Base-by-base conservation (phyloP, 1,284 basidiomycete genomes). In the Sanghuangporus baumii region DNA sequence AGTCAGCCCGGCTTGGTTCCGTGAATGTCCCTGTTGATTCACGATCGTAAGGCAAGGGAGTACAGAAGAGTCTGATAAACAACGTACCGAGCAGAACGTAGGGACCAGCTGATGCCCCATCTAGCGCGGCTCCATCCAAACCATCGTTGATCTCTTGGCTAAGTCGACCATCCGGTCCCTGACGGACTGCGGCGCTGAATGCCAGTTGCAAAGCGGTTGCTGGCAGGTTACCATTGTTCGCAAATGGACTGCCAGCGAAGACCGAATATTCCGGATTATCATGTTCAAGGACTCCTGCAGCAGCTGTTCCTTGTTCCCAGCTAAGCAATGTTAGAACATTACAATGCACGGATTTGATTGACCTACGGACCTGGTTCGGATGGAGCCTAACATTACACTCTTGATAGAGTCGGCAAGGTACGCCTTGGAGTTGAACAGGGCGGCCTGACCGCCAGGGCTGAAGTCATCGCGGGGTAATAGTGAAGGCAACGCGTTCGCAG, bases 301-400 rank as follows among this genome's bases (percentile, higher is more conserved):
- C 67, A 14, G 72, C 72, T 16, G 71, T 73, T 18, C 72, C 72
- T 63, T 73, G 72, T 65, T 73, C 72, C 72, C 72, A 73, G 52
- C 71, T 73, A 50, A 12, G 16, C 16, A 48, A 18, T 16, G 26
- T 31, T 36, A 38, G 16, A 37, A 16, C 36, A 54, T 36, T 34
- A 54, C 23, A 11, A 54, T 11, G 31, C 36, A 26, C 34, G 11
- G 48, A 47, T 37, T 7, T 18, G 26, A 46, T 16, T 14, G 36
- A 31, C 3, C 3, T 2, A 63, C 57, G 6, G 23, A 68, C 67
- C 68, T 69, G 11, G 69, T 69, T 8, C 69, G 67, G 31, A 70
- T 69, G 31, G 69, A 70, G 2, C 65, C 67, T 12, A 69, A 64
- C 69, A 70, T 70, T 40, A 68, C 69, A 41, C 52, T 48, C 57